Conservation (phyloP, 164 flowering plant genomes). For the Pachysandra terminalis region DNA sequence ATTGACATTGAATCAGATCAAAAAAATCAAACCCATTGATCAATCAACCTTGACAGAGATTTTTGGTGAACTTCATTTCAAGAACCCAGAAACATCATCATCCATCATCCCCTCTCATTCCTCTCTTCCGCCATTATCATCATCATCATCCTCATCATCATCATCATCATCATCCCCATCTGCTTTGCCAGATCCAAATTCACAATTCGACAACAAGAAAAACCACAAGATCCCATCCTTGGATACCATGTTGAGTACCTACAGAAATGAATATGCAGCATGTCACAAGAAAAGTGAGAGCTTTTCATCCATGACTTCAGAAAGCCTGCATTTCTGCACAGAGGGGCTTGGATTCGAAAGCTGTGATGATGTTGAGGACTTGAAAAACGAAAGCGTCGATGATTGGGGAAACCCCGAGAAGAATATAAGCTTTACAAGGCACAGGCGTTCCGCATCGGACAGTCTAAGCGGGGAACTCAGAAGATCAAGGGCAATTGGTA, state of each 20-base stretch:
- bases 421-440: constrained; percentile 14
- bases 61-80: constrained; percentile 64
- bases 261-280: background rate
- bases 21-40: constrained; percentile 23
- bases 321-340: constrained; percentile 56
- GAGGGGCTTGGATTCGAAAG: constrained; percentile 77
- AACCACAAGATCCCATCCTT: background rate
- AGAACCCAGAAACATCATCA: constrained; percentile 14
- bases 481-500: constrained; percentile 18
- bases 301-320: constrained; percentile 42
- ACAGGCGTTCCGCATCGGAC: constrained; percentile 9
- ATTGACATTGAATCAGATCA: constrained; percentile 45
- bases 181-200: constrained; percentile 3
- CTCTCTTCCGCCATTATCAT: background rate
- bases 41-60: constrained; percentile 46
- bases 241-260: constrained; percentile 6
- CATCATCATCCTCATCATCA: background rate
- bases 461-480: constrained; percentile 7
- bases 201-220: too few relatives aligned
- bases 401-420: constrained; percentile 12
- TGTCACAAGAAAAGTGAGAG: constrained; percentile 30
- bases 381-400: constrained; percentile 11
- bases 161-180: too few relatives aligned
- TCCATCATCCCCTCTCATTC: too few relatives aligned
- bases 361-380: constrained; percentile 50